A percentile compares a stretch with the other conserved stretches of the same genome.
phyloP scores from a whole-genome alignment of 169 alveolate species.

The Plasmodium coatneyi region DNA sequence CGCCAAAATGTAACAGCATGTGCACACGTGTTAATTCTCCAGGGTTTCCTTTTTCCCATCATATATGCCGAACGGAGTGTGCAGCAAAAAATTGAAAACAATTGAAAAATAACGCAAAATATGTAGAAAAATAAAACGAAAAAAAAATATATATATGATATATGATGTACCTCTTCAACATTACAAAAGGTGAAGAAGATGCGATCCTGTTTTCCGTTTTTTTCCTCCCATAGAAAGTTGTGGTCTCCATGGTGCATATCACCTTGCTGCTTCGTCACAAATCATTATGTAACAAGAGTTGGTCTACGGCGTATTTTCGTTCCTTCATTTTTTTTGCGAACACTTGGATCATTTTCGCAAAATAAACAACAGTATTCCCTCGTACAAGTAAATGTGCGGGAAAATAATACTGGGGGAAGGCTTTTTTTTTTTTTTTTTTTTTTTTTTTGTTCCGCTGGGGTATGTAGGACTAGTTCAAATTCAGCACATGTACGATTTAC shows the following conservation, averaged over 20 bases:
- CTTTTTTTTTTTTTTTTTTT: background rate
- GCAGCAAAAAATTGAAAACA: background rate
- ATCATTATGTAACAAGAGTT: background rate
- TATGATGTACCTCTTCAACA: background rate
- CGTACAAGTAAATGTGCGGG: background rate
- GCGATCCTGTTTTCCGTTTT: background rate
- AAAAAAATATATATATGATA: no score
- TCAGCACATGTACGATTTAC: background rate
- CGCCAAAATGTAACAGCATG: background rate
- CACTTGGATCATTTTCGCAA: background rate
- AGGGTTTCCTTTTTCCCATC: background rate
- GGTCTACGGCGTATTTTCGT: background rate
- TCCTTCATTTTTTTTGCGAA: background rate
- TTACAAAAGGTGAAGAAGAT: background rate
- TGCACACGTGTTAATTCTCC: background rate
- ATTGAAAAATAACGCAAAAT: background rate
- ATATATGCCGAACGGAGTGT: background rate
- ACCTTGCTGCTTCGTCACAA: background rate
- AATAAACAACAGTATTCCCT: background rate
- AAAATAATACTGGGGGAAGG: background rate
- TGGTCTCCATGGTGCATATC: background rate
- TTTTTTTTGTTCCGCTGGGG: background rate
- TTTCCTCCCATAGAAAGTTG: background rate
- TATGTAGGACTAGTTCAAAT: background rate
- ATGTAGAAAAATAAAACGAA: background rate